Conservation (phyloP, 257 asterid species). For the Ehretia macrophylla region DNA sequence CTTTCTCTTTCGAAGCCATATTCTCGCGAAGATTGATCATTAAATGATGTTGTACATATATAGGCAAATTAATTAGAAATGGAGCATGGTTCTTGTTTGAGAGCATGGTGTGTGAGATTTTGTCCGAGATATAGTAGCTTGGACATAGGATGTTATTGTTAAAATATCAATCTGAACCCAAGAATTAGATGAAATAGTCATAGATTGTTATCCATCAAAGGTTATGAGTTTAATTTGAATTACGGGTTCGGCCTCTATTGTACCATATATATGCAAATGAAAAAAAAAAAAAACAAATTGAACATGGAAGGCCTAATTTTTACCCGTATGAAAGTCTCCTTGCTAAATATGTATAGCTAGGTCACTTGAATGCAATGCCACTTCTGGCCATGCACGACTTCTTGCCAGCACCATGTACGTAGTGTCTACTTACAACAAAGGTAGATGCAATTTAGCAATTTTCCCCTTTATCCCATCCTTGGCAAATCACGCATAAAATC, state of each 20-base stretch:
- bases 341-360: conserved; percentile 22
- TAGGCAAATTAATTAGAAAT: not conserved
- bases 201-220: too few species aligned
- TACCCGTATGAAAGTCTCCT: conserved; percentile 22
- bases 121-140: conserved; percentile 20
- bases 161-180: too few species aligned
- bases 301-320: conserved; percentile 19
- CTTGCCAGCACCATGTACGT: conserved; percentile 5
- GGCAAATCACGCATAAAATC: not conserved
- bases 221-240: too few species aligned
- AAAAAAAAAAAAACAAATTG: too few species aligned
- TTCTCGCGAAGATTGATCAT: too few species aligned
- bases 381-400: conserved; percentile 27
- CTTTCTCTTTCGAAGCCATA: conserved; percentile 20
- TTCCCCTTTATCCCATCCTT: conserved; percentile 4
- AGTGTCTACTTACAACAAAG: conserved; percentile 3
- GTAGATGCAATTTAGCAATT: conserved; percentile 10
- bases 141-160: too few species aligned
- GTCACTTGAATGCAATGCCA: conserved; percentile 28
- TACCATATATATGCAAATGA: too few species aligned
- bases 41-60: conserved; percentile 3
- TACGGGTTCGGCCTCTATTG: too few species aligned
- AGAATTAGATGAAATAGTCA: too few species aligned
- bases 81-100: conserved; percentile 3
- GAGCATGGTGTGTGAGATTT: conserved; percentile 22